Base-by-base conservation (phyloP, 2,329 filamentous ascomycete genomes). In the Septoria petroselini region DNA sequence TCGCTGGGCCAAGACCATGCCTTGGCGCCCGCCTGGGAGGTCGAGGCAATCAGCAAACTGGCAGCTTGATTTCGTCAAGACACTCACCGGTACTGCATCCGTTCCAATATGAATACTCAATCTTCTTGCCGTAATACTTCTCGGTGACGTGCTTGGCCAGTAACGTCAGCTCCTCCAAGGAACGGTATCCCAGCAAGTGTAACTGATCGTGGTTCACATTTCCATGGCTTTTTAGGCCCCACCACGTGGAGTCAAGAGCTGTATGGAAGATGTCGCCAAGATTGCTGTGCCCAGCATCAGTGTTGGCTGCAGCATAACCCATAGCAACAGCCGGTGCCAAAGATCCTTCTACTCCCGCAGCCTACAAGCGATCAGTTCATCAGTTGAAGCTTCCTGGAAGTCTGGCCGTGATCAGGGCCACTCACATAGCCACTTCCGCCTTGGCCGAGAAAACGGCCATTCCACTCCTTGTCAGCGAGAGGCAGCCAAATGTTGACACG, bases 371-470 rank as follows among this genome's bases (percentile, higher is more conserved):
- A 25, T 38, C 9, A 38, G 15, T 18, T 37, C 12, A 25, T 5
- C 33, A 29, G 17, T 18, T 35, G 7, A 23, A 2, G 7, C 11
- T 19, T 41, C 17, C 11, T 31, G n/a, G 4, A 46, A 17, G 3
- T n/a, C n/a, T n/a, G n/a, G n/a, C n/a, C n/a, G n/a, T n/a, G n/a
- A n/a, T n/a, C n/a, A 9, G 1, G 15, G n/a, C 18, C 11, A 48
- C 50, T 29, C 44, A 53, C 55, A 48, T 54, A 67, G 21, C 71
- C 67, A 19, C 69, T 71, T 7, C 74, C 73, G 4, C 73, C 73
- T 1, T 66, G 58, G 7, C 63, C 71, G 38, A 68, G 57, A 29
- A 75, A 65, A 1, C 67, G 65, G 1, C 65, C 64, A 51, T 64
- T 66, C 68, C 68, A 61, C 42, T 56, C 31, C 2, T 48, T 41